Percentiles rank a stretch among this genome's conserved stretches.
phyloP scores from a whole-genome alignment of 1,284 basidiomycete genomes.

The Grifola frondosa region DNA sequence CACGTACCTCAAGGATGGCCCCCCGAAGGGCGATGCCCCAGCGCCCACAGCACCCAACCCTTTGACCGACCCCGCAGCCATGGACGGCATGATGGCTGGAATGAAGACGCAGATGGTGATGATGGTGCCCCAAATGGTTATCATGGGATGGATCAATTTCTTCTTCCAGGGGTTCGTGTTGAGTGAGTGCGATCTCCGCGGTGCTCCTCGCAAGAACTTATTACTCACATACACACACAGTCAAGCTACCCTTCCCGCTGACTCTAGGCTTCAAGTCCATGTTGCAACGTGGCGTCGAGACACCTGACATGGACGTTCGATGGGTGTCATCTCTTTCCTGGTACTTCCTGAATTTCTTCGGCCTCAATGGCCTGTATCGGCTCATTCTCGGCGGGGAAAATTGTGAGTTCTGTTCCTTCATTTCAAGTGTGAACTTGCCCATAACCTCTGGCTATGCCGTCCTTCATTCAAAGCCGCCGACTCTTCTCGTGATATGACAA shows the following conservation, averaged over 20 bases:
- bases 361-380: constrained; percentile 92
- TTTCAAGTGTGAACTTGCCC: neutral
- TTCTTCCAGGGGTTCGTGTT: constrained; percentile 99
- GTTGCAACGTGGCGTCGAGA: constrained; percentile 95
- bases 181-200: constrained; percentile 59
- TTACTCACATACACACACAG: constrained; percentile 40
- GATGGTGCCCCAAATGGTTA: constrained; percentile 97
- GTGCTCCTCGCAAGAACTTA: constrained; percentile 4
- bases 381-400: constrained; percentile 92
- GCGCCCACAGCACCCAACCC: constrained; percentile 64
- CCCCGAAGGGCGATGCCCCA: constrained; percentile 61
- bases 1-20: constrained; percentile 82
- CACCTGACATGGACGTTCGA: constrained; percentile 95
- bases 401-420: constrained; percentile 49
- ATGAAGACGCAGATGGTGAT: constrained; percentile 99
- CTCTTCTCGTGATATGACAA: constrained; percentile 72
- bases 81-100: constrained; percentile 99
- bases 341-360: constrained; percentile 99
- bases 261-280: constrained; percentile 99
- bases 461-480: constrained; percentile 59
- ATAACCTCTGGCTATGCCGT: constrained; percentile 11
- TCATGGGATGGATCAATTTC: constrained; percentile 99
- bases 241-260: constrained; percentile 96
- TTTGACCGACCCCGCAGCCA: constrained; percentile 84
- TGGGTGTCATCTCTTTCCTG: constrained; percentile 99